Conservation (phyloP, 2,329 filamentous ascomycete genomes). For the Colletotrichum simmondsii region DNA sequence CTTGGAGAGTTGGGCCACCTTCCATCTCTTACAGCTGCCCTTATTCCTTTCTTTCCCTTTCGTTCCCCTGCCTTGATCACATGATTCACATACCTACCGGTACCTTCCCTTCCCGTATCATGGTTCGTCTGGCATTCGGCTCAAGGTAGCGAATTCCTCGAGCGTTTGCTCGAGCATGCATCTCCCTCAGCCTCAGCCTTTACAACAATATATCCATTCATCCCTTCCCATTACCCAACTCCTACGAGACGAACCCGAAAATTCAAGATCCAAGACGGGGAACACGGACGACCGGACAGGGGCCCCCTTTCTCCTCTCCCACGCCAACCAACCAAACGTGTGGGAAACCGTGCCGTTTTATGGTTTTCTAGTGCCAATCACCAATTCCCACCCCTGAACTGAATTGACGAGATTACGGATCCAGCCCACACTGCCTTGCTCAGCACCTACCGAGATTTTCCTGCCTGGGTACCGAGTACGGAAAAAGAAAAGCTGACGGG, state of each 20-base stretch:
- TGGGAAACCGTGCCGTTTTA: slow-evolving; percentile 15
- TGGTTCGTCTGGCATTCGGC: not conserved
- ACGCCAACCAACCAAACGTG: slow-evolving; percentile 24
- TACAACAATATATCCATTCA: not conserved
- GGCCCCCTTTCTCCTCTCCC: slow-evolving; percentile 16
- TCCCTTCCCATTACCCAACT: not conserved
- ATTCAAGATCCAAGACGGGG: not conserved
- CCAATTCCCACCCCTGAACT: slow-evolving; percentile 20
- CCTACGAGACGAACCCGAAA: not conserved
- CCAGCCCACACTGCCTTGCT: slow-evolving; percentile 6
- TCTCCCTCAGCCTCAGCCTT: not conserved
- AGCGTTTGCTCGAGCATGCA: not conserved
- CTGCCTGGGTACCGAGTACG: not conserved
- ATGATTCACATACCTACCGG: not conserved
- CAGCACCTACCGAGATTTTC: not conserved
- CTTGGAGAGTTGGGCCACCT: not conserved
- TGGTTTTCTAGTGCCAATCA: slow-evolving; percentile 19
- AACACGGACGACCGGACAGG: not conserved
- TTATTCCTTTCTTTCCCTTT: not conserved
- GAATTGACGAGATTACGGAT: slow-evolving; percentile 31
- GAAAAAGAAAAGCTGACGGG: not conserved
- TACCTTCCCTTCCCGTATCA: not conserved
- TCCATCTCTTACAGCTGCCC: not conserved
- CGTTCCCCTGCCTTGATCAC: not conserved
- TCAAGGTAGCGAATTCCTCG: not conserved